phyloP scores from a whole-genome alignment of 345 rosid genomes.

The Streptanthus diversifolius region DNA sequence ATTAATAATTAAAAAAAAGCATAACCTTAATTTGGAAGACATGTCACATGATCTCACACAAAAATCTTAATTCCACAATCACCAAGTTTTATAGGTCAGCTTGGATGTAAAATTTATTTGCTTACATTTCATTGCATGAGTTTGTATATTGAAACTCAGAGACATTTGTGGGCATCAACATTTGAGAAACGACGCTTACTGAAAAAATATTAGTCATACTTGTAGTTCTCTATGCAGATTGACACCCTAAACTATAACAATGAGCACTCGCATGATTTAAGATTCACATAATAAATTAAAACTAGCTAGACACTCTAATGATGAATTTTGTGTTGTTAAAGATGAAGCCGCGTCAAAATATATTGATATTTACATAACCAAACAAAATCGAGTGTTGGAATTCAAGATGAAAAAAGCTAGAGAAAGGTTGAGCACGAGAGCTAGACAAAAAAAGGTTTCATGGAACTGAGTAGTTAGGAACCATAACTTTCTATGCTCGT shows the following conservation, averaged over 20 bases:
- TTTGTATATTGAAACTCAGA: neutral
- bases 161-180: neutral
- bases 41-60: conserved; percentile 35
- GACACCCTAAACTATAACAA: neutral
- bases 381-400: neutral
- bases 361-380: neutral
- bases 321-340: neutral
- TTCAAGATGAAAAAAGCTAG: neutral
- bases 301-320: neutral
- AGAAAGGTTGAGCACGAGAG: neutral
- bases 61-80: conserved; percentile 21
- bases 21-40: conserved; percentile 32
- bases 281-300: neutral
- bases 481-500: neutral
- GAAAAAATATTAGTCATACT: too few species aligned
- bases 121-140: conserved; percentile 1
- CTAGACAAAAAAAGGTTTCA: neutral
- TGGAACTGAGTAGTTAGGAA: neutral
- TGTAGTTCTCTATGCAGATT: neutral
- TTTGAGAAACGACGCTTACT: neutral
- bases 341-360: neutral
- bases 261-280: neutral
- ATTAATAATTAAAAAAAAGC: neutral
- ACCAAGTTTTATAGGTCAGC: conserved; percentile 20
- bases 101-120: neutral